Percentiles rank a stretch among this genome's conserved stretches.
Conservation (phyloP, 768 basidiomycete genomes). For the Suillus ampliporus region DNA sequence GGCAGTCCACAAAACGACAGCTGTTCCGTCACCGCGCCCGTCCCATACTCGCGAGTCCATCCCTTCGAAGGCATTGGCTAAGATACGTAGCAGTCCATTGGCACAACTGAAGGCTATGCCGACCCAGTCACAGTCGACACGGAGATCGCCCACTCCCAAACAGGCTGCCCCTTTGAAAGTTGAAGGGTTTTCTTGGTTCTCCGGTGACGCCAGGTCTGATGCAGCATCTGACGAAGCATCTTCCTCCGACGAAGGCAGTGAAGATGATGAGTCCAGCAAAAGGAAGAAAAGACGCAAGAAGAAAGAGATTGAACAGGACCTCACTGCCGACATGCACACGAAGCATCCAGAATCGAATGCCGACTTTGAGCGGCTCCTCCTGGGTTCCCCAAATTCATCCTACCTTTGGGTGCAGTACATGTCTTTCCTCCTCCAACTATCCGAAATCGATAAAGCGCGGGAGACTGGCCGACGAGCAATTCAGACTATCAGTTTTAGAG, state of each 20-base stretch:
- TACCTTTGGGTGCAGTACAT: conserved; percentile 99
- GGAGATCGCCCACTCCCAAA: not conserved
- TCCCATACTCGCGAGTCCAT: conserved; percentile 52
- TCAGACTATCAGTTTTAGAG: conserved; percentile 89
- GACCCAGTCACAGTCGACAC: conserved; percentile 2
- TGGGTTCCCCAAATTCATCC: conserved; percentile 96
- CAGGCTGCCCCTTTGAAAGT: conserved; percentile 49
- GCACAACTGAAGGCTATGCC: conserved; percentile 59
- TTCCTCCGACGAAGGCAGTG: conserved; percentile 49
- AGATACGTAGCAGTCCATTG: conserved; percentile 68
- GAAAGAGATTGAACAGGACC: conserved; percentile 77
- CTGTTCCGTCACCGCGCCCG: conserved; percentile 67
- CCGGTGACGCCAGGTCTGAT: conserved; percentile 39
- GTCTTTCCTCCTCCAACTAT: conserved; percentile 97
- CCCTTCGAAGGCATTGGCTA: conserved; percentile 88
- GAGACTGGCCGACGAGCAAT: conserved; percentile 86
- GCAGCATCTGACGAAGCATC: conserved; percentile 48
- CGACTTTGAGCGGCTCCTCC: conserved; percentile 92
- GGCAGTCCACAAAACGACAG: conserved; percentile 86
- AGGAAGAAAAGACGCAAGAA: conserved; percentile 73
- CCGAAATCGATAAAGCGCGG: conserved; percentile 94
- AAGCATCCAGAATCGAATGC: conserved; percentile 88
- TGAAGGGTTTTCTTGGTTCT: conserved; percentile 78
- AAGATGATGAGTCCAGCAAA: conserved; percentile 25
- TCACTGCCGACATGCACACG: conserved; percentile 87